These are phyloP conservation scores for Tuber umbilicatum DNA, from an alignment of 495 filamentous ascomycete species.

Conservation along the genomic window DNA sequence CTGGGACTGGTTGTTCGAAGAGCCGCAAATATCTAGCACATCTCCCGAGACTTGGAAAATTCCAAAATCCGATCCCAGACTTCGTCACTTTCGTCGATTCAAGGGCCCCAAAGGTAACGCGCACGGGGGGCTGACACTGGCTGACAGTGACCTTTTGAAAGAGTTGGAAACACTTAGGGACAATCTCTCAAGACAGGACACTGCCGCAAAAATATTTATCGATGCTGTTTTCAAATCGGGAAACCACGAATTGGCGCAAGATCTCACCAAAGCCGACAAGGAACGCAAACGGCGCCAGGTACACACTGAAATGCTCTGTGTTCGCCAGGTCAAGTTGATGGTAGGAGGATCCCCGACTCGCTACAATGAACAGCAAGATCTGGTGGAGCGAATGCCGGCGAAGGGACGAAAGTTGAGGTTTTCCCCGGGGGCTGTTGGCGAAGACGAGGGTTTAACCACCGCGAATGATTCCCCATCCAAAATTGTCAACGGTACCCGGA, in stretches of 20 bases:
- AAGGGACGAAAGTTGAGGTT: constrained; percentile 14
- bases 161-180: constrained; percentile 20
- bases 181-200: constrained; percentile 29
- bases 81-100: constrained; percentile 37
- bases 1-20: constrained; percentile 41
- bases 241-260: constrained; percentile 22
- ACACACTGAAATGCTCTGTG: constrained; percentile 29
- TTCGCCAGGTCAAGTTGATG: constrained; percentile 35
- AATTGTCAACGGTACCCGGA: constrained; percentile 4
- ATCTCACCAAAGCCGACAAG: constrained; percentile 34
- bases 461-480: not conserved
- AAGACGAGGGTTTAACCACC: not conserved
- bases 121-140: constrained; percentile 11
- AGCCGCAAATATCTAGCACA: constrained; percentile 23
- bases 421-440: not conserved
- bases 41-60: constrained; percentile 28
- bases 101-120: constrained; percentile 6
- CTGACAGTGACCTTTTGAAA: constrained; percentile 26
- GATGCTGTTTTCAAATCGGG: constrained; percentile 23
- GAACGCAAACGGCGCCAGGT: constrained; percentile 41
- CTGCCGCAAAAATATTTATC: constrained; percentile 34
- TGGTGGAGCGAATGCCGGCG: not conserved
- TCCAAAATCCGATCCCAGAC: constrained; percentile 36
- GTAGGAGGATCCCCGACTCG: not conserved
- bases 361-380: constrained; percentile 13